A percentile compares a stretch with the other conserved stretches of the same genome.
These are phyloP conservation scores for Hemisphaericaspora nanyangensis DNA, from an alignment of 805 yeast species.

Conservation along the genomic window DNA sequence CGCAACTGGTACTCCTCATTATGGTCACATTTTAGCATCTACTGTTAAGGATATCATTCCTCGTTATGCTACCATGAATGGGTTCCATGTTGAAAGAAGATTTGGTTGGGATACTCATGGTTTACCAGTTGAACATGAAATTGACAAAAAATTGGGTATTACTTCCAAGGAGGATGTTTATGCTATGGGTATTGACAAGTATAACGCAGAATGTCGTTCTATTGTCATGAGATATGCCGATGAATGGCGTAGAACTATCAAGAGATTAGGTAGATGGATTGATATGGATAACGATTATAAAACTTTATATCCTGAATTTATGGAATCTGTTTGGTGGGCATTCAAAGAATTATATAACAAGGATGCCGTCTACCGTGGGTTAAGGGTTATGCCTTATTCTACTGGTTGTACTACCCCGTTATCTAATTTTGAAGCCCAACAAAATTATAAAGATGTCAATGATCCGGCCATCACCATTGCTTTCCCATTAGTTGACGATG, in stretches of 20 bases:
- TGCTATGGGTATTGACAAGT: constrained; percentile 89
- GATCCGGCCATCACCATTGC: constrained; percentile 96
- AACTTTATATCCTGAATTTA: constrained; percentile 89
- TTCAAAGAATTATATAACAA: constrained; percentile 84
- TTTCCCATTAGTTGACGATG: constrained; percentile 77
- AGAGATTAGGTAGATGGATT: constrained; percentile 97
- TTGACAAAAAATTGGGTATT: constrained; percentile 94
- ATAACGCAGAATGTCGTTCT: constrained; percentile 90
- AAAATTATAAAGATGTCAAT: constrained; percentile 92
- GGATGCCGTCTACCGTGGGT: constrained; percentile 89
- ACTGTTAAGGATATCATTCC: constrained; percentile 97
- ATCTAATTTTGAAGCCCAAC: constrained; percentile 97
- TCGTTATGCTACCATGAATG: constrained; percentile 96
- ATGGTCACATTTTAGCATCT: constrained; percentile 95
- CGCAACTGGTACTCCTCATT: constrained; percentile 99
- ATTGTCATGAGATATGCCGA: constrained; percentile 96
- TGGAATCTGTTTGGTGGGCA: constrained; percentile 99
- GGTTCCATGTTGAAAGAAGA: constrained; percentile 92
- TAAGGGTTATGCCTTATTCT: constrained; percentile 97
- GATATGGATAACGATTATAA: constrained; percentile 98
- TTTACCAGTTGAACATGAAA: constrained; percentile 96
- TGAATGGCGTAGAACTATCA: constrained; percentile 92
- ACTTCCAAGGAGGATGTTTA: constrained; percentile 92
- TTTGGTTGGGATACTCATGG: constrained; percentile 99
- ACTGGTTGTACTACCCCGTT: constrained; percentile 96